Base-by-base conservation (phyloP, 805 yeast genomes). In the Helenozyma rhizophorensis region DNA sequence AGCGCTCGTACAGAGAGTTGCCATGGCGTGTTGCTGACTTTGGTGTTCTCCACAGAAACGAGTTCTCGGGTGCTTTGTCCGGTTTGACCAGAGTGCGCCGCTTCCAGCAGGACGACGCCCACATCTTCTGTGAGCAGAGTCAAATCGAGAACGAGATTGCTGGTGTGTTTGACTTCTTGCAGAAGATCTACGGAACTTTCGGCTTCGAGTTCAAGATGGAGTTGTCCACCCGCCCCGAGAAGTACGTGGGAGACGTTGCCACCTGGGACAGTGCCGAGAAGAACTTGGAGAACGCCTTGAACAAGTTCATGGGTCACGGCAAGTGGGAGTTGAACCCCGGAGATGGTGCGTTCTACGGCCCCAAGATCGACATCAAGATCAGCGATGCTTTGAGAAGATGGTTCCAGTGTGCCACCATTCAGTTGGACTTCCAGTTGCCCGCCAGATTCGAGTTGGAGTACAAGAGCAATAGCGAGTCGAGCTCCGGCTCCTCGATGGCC, bases 21-120 rank as follows among this genome's bases (percentile, higher is more conserved):
- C 98, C 98, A 54, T 84, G 95, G 95, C 84, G 98, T 73, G 94
- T 87, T 66, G 96, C 97, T 39, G 98, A 90, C 63, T 89, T 89
- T 47, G 96, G 97, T 65, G 97, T 90, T 34, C 74, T 90, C 48
- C 98, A 90, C 71, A 81, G 98, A 73, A 90, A 90, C 62, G 98
- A 90, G 65, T 85, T 83, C 51, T 80, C 93, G 25, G 97, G 97
- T 65, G 97, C 97, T 9, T 72, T 90, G 47, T 79, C 96, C 25
- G 72, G 72, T 22, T 78, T 90, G 61, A 93, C 98, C 36, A 83
- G 98, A 69, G 97, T 93, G 28, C 84, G 98, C 70, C 80, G 97
- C 66, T 90, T 90, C 84, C 98, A 90, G 66, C 98, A 90, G 70
- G 98, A 90, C 64, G 98, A 90, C 67, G 97, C 96, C 29, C 98